phyloP scores from a whole-genome alignment of 805 yeast species.

The Spathaspora sp. region DNA sequence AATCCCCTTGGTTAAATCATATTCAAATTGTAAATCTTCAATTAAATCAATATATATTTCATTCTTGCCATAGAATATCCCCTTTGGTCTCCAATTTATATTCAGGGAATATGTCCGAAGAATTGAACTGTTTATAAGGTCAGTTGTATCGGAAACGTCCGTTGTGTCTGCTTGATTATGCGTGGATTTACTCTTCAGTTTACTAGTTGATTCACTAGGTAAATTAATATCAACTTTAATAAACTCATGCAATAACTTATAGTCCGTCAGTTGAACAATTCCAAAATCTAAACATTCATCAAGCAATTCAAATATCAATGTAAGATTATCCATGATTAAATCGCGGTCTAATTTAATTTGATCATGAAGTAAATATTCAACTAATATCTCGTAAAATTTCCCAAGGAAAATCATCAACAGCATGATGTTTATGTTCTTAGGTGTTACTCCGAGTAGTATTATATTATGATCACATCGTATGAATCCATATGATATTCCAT shows the following conservation, averaged over 20 bases:
- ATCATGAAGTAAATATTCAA: constrained; percentile 20
- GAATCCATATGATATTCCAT: constrained; percentile 56
- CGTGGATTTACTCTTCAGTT: constrained; percentile 20
- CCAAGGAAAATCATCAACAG: constrained; percentile 54
- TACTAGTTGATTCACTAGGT: constrained; percentile 9
- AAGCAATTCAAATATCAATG: constrained; percentile 72
- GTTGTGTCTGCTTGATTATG: constrained; percentile 34
- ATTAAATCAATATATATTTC: constrained; percentile 40
- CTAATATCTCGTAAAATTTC: constrained; percentile 25
- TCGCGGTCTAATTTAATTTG: constrained; percentile 48
- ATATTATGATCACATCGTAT: constrained; percentile 44
- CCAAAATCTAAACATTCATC: constrained; percentile 93
- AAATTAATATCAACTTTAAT: constrained; percentile 51
- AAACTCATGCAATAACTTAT: constrained; percentile 72
- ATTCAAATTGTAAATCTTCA: constrained; percentile 35
- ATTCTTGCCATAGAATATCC: constrained; percentile 41
- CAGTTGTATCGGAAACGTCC: constrained; percentile 23
- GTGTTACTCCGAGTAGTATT: constrained; percentile 37
- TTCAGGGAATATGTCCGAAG: constrained; percentile 71
- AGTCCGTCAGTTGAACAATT: constrained; percentile 79
- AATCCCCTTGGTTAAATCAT: constrained; percentile 24
- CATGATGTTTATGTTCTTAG: constrained; percentile 54
- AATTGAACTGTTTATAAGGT: constrained; percentile 59
- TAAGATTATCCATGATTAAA: constrained; percentile 65
- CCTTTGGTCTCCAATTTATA: constrained; percentile 44